Evolutionary conservation across 163 green algal genomes (phyloP).

Genomic region (Scenedesmus sp.): DNA sequence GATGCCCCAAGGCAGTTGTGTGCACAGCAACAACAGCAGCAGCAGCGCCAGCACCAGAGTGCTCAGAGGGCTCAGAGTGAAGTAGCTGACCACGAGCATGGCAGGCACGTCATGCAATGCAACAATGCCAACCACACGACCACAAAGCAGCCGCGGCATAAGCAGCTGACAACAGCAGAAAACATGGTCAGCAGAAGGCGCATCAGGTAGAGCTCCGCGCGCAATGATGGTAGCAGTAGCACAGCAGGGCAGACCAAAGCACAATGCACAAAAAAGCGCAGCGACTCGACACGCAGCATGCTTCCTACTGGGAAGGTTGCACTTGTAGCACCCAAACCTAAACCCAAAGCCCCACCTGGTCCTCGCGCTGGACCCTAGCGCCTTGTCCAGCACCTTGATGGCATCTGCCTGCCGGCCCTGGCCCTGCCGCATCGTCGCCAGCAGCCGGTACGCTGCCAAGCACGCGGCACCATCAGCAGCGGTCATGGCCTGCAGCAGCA

Average conservation of each 20-base stretch:
- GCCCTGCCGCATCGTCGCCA: conserved; percentile 81
- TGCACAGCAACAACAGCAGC: too few relatives aligned
- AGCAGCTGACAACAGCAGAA: background rate
- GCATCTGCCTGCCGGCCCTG: conserved; percentile 79
- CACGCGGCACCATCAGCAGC: conserved; percentile 28
- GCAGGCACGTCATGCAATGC: too few relatives aligned
- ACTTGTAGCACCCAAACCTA: background rate
- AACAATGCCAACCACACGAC: background rate
- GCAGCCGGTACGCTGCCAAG: conserved; percentile 61
- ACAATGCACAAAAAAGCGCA: conserved; percentile 52
- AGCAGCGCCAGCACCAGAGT: background rate
- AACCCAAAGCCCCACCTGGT: conserved; percentile 73
- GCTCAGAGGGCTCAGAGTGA: background rate
- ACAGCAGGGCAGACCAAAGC: too few relatives aligned
- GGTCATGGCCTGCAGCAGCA: conserved; percentile 44
- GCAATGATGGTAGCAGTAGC: too few relatives aligned
- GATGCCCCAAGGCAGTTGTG: background rate
- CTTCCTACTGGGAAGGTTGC: background rate
- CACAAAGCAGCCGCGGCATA: background rate
- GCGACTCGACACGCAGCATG: background rate
- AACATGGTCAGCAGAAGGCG: too few relatives aligned
- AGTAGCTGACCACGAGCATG: too few relatives aligned
- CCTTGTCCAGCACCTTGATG: conserved; percentile 75
- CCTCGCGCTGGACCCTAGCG: conserved; percentile 66
- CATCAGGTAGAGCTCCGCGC: too few relatives aligned